Base-by-base conservation (phyloP, 2,329 filamentous ascomycete species). In the Ceratocystis alfenasii region DNA sequence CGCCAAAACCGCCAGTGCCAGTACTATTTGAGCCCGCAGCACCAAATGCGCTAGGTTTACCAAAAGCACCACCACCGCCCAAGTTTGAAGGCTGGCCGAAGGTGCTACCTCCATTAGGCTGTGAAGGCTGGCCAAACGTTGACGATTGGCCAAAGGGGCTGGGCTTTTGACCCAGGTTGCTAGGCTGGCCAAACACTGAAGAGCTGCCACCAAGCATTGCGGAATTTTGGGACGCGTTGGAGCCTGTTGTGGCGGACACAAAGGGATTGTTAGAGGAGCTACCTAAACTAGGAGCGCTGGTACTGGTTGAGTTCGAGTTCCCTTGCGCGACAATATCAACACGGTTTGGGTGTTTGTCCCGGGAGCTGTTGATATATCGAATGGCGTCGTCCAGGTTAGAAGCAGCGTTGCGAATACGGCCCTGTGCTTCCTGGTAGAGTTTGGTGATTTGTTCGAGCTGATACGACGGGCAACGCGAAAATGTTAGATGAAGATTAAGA, bases 341-440 rank as follows among this genome's bases (percentile, higher is more conserved):
- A 50, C 90, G 82, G 72, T 94, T 95, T 0, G 89, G 89, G 71
- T 90, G 89, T 50, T 84, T 82, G 64, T 88, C 84, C 65, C 82
- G 83, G 25, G 81, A 83, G 4, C 84, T 80, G 8, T 86, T 72
- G 15, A 94, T 77, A 72, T 87, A 94, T 65, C 85, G 81, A 57
- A 88, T 79, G 0, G 92, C 91, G 2, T 86, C 88, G 68, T 87
- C 80, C 8, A 89, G 74, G 71, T 95, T 87, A 68, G 78, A 81
- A 0, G 90, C 72, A 0, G 87, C 85, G n/a, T 78, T 81, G 68
- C 89, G 82, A 63, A 92, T 89, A 73, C 94, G 89, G 67, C 86
- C 79, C 68, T 86, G 78, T 2, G 87, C 84, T 68, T 85, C 83
- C 36, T 81, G 78, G 70, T 86, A 86, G 5, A 92, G 76, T 15